Evolutionary conservation across 352 stramenopile species (phyloP).

Genomic region (Globisporangium splendens): DNA sequence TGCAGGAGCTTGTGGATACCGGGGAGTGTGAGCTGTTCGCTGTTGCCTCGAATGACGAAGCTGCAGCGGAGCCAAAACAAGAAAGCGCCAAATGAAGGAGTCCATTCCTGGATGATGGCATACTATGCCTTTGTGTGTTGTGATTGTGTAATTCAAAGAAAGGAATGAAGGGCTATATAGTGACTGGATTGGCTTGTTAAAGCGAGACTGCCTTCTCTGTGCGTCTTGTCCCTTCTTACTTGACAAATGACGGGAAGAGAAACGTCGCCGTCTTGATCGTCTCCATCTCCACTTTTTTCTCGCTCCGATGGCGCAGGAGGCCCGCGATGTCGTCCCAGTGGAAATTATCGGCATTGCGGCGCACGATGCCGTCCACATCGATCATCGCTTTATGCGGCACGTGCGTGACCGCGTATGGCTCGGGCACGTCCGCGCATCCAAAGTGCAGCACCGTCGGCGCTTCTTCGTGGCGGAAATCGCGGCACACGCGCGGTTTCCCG

Average conservation of each 20-base stretch:
- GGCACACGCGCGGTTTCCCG: conserved; percentile 41
- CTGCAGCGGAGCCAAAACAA: not conserved
- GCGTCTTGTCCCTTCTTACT: not conserved
- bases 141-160: not conserved
- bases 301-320: conserved; percentile 35
- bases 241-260: conserved; percentile 24
- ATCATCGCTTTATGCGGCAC: conserved; percentile 54
- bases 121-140: too few species aligned
- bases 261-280: conserved; percentile 18
- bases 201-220: not conserved
- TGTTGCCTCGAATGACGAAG: conserved; percentile 2
- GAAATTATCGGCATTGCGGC: conserved; percentile 54
- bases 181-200: too few species aligned
- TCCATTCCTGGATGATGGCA: too few species aligned
- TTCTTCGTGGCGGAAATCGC: conserved; percentile 36
- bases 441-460: conserved; percentile 57
- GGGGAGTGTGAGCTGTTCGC: conserved; percentile 71
- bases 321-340: conserved; percentile 59
- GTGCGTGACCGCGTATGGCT: conserved; percentile 46
- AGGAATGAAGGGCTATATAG: not conserved
- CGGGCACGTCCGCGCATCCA: conserved; percentile 40
- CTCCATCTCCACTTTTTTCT: conserved; percentile 18
- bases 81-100: not conserved
- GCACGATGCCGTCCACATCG: conserved; percentile 37
- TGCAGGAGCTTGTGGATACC: conserved; percentile 64